These are phyloP conservation scores for Sclerotinia subarctica DNA, from an alignment of 2,329 filamentous ascomycete species.

Conservation along the genomic window DNA sequence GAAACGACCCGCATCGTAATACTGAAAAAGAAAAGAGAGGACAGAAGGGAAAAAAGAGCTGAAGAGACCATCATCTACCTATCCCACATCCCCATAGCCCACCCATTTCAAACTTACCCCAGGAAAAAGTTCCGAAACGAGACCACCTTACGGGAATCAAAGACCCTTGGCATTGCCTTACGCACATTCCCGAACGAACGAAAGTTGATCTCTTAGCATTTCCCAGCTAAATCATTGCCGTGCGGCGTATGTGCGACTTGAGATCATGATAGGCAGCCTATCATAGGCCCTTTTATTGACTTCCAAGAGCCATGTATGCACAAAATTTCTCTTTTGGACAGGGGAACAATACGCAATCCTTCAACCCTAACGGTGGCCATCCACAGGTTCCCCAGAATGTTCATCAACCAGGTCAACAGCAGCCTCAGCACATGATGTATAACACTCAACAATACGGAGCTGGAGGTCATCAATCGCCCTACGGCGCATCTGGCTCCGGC, in stretches of 20 bases:
- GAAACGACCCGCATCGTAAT: slow-evolving; percentile 10
- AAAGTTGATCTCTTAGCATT: slow-evolving; percentile 18
- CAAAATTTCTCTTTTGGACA: slow-evolving; percentile 24
- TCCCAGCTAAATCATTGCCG: slow-evolving; percentile 20
- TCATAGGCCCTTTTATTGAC: slow-evolving; percentile 18
- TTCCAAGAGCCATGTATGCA: slow-evolving; percentile 25
- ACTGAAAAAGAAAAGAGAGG: slow-evolving; percentile 11
- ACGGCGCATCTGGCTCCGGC: slow-evolving; percentile 31
- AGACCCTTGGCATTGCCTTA: slow-evolving; percentile 20
- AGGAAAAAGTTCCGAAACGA: slow-evolving; percentile 18
- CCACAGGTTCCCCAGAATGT: slow-evolving; percentile 21
- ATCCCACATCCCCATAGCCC: slow-evolving; percentile 3
- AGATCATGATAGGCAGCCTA: slow-evolving; percentile 23
- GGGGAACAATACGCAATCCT: slow-evolving; percentile 20
- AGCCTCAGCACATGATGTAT: slow-evolving; percentile 54
- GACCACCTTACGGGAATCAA: slow-evolving; percentile 13
- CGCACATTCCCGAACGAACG: slow-evolving; percentile 20
- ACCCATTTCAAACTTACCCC: slow-evolving; percentile 12
- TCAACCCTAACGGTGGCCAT: slow-evolving; percentile 25
- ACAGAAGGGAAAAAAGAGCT: background rate
- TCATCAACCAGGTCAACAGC: slow-evolving; percentile 35
- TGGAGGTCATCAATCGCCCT: slow-evolving; percentile 32
- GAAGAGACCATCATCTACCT: slow-evolving; percentile 12
- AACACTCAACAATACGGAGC: slow-evolving; percentile 42
- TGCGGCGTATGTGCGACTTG: slow-evolving; percentile 22